Base-by-base conservation (phyloP, 2,329 filamentous ascomycete species). In the Colletotrichum sp. region DNA sequence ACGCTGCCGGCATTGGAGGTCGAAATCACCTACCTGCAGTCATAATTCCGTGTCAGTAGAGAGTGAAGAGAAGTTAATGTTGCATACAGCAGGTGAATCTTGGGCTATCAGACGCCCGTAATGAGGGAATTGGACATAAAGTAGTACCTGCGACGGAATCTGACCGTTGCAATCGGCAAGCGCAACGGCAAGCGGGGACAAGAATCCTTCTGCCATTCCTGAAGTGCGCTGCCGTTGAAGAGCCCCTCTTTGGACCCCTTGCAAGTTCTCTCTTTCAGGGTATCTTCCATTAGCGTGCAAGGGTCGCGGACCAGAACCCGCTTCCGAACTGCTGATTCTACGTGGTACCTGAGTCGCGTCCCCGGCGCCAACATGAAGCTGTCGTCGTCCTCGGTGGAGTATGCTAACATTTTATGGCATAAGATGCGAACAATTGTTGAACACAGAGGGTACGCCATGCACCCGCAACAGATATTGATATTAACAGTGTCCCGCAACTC, bases 401-500 rank as follows among this genome's bases (percentile, higher is more conserved):
- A 28, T 59, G 44, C 44, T 52, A 52, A 21, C 10, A 21, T 21
- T 21, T 9, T 49, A 21, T 49, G 9, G n/a, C 44, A 49, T 2
- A 0, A 49, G 44, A 52, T 52, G n/a, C 2, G 10, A 21, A 52
- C 5, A 21, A 52, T 0, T 0, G 3, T 52, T 52, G 44, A 13
- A 52, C 10, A 49, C 9, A 1, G 0, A 0, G n/a, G n/a, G n/a
- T 21, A 13, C 0, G n/a, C 10, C 6, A 52, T 21, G 0, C n/a
- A 52, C 6, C n/a, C 6, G 44, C n/a, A 52, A 21, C 10, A 0
- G 6, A 21, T 12, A n/a, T 52, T 5, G n/a, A 52, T 1, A 52
- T 52, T 13, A 13, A 21, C 18, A 12, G n/a, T 52, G 44, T 52
- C 0, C 44, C n/a, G n/a, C 6, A 52, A 52, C 44, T 52, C 44